Evolutionary conservation across 2,329 filamentous ascomycete species (phyloP), one percentile per base, ranked within the genome.

Genomic region (Thelonectria discophora): DNA sequence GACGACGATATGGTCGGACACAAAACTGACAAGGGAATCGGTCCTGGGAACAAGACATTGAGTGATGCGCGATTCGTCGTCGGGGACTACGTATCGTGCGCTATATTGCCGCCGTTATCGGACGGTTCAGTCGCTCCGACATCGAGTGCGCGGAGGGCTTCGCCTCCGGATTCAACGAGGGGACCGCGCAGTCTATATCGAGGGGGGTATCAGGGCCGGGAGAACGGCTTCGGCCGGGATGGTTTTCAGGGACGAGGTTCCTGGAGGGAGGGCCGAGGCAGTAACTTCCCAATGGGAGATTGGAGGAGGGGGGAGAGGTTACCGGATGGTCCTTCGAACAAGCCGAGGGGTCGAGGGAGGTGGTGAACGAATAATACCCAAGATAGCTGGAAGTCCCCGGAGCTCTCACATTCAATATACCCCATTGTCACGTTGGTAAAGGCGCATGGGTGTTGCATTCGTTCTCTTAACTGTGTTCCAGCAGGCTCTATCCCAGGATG

Each of bases 11-110:
- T 71, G 46, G 71, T 67, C 8, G 64, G 71, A 70, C 60, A 68
- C 7, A 64, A 71, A 69, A 59, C 74, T 71, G 63, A 70, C 66
- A 66, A 69, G 70, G 64, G 74, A 74, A 82, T 82, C 34, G 85
- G 85, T 6, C 88, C 92, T 27, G 84, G 87, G 11, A 83, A 88
- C 27, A 94, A 90, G 79, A 94, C 91, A 9, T 78, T 98, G 32
- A 83, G 83, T 39, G 92, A 96, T 55, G 88, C 86, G 34, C 86
- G 90, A 20, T 97, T 97, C 72, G 90, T 97, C 11, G 90, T 95
- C 64, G 94, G 94, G 1, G 94, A 98, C 76, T 97, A 91, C 73
- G 84, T 98, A 42, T 90, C 90, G 60, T 94, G 92, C 74, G 91
- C 92, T 5, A 88, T 97, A 62, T 81, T 94, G 58, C 89, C 92